Base-by-base conservation (phyloP, 2,329 filamentous ascomycete species). In the Fusarium decemcellulare region DNA sequence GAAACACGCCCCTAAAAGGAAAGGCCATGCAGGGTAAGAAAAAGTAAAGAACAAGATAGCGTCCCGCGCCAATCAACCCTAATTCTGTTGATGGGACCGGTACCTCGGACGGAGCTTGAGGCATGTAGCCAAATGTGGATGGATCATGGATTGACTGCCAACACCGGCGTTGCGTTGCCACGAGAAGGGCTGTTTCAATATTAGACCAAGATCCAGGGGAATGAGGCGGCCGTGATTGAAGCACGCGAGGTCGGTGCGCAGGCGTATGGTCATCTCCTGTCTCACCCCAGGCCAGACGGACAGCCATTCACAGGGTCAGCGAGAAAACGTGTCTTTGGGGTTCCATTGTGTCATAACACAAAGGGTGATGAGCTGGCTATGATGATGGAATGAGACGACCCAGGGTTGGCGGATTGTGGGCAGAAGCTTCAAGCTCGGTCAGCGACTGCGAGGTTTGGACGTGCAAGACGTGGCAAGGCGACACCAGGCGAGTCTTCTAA, bases 321-420 rank as follows among this genome's bases (percentile, higher is more conserved):
- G 43, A 54, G 52, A 67, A 59, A 73, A 74, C 69, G 65, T 74
- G 68, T 61, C 44, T 32, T 30, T 32, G 60, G 37, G 60, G 56
- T 44, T 65, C 56, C 34, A 64, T 70, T 61, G 54, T 72, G 67
- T 61, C 62, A 74, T 69, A 57, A 58, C 60, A 63, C 59, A 62
- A 40, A 50, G 44, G 50, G 55, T 54, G 65, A 70, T 74, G 70
- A 69, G 72, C 53, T 74, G 70, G 72, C 70, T 65, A 59, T 63
- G 57, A 72, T 68, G 66, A 44, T 68, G 58, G 59, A 61, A 74
- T 72, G 60, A 55, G 53, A 56, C 39, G 55, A 50, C 48, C 39
- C 43, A 55, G 40, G 27, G 12, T 32, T 23, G 57, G 42, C 53
- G 36, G 54, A 27, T 37, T 58, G 43, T 58, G 46, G 57, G 46